Evolutionary conservation across 2,329 filamentous ascomycete species (phyloP).

Genomic region (Colletotrichum viniferum): DNA sequence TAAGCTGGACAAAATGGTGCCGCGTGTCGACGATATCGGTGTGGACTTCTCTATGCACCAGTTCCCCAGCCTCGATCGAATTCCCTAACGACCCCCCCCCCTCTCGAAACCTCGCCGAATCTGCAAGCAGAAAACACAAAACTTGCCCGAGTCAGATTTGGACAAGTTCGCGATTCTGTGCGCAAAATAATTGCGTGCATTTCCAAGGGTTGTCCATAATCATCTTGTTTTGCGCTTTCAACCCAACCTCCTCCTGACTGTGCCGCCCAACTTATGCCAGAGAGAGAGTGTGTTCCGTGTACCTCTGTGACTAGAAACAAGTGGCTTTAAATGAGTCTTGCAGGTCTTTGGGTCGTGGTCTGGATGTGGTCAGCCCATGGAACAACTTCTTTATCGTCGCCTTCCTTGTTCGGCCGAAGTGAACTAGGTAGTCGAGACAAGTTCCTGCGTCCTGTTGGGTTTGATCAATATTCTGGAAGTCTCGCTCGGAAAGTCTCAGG

Average conservation of each 20-base stretch:
- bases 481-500: neutral
- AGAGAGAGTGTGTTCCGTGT: neutral
- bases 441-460: neutral
- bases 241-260: neutral
- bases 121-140: neutral
- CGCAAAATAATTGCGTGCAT: neutral
- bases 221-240: neutral
- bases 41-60: neutral
- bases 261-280: neutral
- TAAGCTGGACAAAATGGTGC: neutral
- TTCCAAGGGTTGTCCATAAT: neutral
- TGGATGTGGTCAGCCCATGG: neutral
- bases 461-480: neutral
- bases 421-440: neutral
- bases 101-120: neutral
- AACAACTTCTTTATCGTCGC: neutral
- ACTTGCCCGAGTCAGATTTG: neutral
- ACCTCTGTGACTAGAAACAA: neutral
- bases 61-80: neutral
- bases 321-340: neutral
- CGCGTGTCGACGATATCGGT: neutral
- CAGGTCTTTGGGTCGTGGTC: neutral
- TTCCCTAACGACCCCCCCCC: neutral
- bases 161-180: neutral
- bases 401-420: neutral